Evolutionary conservation across 75 land plant genomes (phyloP).

Genomic region (Pinus albicaulis): DNA sequence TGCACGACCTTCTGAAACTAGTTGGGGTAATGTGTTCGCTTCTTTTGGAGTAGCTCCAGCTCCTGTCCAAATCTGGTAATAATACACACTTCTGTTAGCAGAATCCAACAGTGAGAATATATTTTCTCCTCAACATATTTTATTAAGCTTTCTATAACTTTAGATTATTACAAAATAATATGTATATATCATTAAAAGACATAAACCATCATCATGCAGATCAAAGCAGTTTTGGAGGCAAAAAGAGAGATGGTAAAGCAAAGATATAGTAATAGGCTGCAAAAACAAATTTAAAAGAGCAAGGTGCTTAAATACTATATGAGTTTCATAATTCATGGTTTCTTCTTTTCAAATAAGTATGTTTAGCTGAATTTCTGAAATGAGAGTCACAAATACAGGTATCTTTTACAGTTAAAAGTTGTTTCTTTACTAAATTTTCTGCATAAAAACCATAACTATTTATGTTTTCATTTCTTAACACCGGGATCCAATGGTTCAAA

Average conservation of each 20-base stretch:
- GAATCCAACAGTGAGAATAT: background rate
- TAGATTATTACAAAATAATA: background rate
- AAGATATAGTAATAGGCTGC: background rate
- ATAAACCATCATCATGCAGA: background rate
- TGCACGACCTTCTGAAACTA: slow-evolving; percentile 57
- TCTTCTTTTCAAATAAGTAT: background rate
- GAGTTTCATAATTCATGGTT: background rate
- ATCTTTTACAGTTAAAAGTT: too few species aligned
- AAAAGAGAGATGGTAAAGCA: background rate
- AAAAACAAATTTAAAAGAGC: background rate
- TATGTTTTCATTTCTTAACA: too few species aligned
- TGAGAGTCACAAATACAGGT: background rate
- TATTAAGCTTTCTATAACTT: too few species aligned
- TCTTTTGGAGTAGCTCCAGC: slow-evolving; percentile 61
- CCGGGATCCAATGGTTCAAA: too few species aligned
- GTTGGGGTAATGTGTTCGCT: slow-evolving; percentile 53
- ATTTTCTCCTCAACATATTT: background rate
- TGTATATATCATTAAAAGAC: background rate
- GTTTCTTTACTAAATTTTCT: too few species aligned
- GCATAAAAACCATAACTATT: too few species aligned
- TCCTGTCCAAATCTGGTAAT: slow-evolving; percentile 51
- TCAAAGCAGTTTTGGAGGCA: background rate
- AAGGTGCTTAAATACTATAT: background rate
- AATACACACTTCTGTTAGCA: background rate
- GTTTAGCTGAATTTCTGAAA: background rate